Evolutionary conservation across 805 yeast species (phyloP).

Genomic region (Zygosaccharomyces lentus): DNA sequence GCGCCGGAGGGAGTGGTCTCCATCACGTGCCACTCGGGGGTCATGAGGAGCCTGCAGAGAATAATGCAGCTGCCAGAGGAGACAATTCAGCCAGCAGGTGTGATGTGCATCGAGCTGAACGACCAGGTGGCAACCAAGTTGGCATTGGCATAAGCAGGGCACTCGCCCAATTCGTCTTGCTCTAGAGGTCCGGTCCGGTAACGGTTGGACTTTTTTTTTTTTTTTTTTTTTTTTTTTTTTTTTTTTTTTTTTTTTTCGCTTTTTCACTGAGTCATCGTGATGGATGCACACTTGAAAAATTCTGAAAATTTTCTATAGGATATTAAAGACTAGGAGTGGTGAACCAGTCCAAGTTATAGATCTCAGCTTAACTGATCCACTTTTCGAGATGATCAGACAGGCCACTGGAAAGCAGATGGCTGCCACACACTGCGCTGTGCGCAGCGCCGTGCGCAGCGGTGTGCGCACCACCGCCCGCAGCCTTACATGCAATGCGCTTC

Average conservation of each 20-base stretch:
- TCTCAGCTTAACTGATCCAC: neutral
- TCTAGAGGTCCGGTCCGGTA: constrained; percentile 14
- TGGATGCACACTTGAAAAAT: constrained; percentile 5
- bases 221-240: neutral
- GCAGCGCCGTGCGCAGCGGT: constrained; percentile 5
- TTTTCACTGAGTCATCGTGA: constrained; percentile 10
- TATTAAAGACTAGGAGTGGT: constrained; percentile 1
- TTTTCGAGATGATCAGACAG: constrained; percentile 22
- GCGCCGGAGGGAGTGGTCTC: constrained; percentile 36
- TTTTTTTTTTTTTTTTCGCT: constrained; percentile 5
- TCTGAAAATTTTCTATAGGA: constrained; percentile 6
- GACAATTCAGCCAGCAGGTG: constrained; percentile 1
- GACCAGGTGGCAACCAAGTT: neutral
- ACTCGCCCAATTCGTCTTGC: neutral
- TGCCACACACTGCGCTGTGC: constrained; percentile 15
- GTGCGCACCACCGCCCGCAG: constrained; percentile 4
- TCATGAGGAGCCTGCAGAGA: constrained; percentile 40
- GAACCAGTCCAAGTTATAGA: neutral
- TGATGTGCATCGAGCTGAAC: constrained; percentile 1
- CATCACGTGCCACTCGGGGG: constrained; percentile 59
- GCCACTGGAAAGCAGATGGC: constrained; percentile 18
- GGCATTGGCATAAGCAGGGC: neutral
- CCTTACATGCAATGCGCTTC: constrained; percentile 6
- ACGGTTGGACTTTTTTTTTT: constrained; percentile 1
- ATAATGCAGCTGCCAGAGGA: constrained; percentile 1